These are phyloP conservation scores for Cyberlindnera bimundalis DNA, from an alignment of 805 yeast species.

Conservation along the genomic window DNA sequence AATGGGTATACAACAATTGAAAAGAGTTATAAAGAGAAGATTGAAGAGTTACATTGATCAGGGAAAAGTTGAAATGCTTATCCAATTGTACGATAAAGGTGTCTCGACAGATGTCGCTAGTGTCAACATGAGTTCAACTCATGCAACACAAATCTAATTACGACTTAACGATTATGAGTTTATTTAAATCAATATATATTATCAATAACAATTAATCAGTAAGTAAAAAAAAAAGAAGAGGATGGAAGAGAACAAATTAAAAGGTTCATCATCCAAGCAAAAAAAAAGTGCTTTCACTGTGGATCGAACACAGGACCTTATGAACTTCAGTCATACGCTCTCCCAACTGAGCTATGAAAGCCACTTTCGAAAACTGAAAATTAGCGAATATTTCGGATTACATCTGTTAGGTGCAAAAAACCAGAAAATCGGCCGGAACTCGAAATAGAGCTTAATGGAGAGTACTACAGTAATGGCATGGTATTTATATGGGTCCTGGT, in stretches of 20 bases:
- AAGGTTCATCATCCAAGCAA: neutral
- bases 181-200: too few relatives aligned
- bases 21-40: neutral
- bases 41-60: neutral
- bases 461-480: too few relatives aligned
- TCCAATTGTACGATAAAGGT: neutral
- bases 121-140: too few relatives aligned
- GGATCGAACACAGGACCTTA: slow-evolving; percentile 85
- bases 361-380: slow-evolving; percentile 17
- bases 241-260: too few relatives aligned
- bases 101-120: too few relatives aligned
- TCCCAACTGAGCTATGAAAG: slow-evolving; percentile 34
- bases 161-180: neutral
- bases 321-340: slow-evolving; percentile 45
- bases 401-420: too few relatives aligned
- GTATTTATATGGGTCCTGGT: too few relatives aligned
- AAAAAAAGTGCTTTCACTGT: slow-evolving; percentile 49
- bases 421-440: too few relatives aligned
- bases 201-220: neutral
- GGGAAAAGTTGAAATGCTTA: neutral
- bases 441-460: too few relatives aligned
- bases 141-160: too few relatives aligned
- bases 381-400: too few relatives aligned
- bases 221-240: neutral
- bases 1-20: neutral